Percentiles rank a stretch among this genome's conserved stretches.
Conservation (phyloP, 257 asterid genomes). For the Solanum bukasovii region DNA sequence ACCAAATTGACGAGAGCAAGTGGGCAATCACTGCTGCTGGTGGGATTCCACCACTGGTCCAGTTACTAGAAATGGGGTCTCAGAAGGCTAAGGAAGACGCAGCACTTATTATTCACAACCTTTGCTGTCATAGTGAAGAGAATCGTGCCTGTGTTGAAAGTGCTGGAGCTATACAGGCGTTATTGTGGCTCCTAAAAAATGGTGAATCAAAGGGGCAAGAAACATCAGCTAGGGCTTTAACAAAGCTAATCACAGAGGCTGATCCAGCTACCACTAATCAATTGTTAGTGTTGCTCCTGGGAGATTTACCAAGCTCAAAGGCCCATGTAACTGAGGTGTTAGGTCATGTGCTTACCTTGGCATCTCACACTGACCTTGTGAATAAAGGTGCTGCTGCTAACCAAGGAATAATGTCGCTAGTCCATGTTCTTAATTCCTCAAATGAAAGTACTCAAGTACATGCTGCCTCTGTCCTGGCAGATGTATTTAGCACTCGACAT, state of each 20-base stretch:
- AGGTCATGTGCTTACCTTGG: conserved; percentile 72
- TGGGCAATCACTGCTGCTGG: conserved; percentile 98
- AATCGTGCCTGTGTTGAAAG: conserved; percentile 68
- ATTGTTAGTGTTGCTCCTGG: conserved; percentile 53
- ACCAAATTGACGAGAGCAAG: conserved; percentile 80
- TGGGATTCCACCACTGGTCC: conserved; percentile 88
- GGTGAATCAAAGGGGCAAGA: conserved; percentile 68
- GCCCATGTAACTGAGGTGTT: conserved; percentile 49
- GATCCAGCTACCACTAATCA: conserved; percentile 52
- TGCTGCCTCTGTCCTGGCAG: conserved; percentile 66
- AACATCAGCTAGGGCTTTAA: conserved; percentile 52
- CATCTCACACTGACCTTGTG: conserved; percentile 60
- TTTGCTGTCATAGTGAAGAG: conserved; percentile 76
- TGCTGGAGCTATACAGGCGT: conserved; percentile 67
- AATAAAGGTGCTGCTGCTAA: conserved; percentile 49
- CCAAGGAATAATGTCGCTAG: conserved; percentile 64
- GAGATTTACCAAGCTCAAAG: conserved; percentile 61
- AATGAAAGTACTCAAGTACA: conserved; percentile 52
- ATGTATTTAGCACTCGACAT: conserved; percentile 44
- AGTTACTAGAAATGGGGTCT: conserved; percentile 63
- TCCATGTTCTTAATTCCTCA: conserved; percentile 67
- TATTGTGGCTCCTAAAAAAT: conserved; percentile 62
- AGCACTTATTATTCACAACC: conserved; percentile 43
- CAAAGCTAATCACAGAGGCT: conserved; percentile 38
- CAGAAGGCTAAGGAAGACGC: conserved; percentile 56